phyloP scores from a whole-genome alignment of 208 protist genomes.

The Crithidia fasciculata region DNA sequence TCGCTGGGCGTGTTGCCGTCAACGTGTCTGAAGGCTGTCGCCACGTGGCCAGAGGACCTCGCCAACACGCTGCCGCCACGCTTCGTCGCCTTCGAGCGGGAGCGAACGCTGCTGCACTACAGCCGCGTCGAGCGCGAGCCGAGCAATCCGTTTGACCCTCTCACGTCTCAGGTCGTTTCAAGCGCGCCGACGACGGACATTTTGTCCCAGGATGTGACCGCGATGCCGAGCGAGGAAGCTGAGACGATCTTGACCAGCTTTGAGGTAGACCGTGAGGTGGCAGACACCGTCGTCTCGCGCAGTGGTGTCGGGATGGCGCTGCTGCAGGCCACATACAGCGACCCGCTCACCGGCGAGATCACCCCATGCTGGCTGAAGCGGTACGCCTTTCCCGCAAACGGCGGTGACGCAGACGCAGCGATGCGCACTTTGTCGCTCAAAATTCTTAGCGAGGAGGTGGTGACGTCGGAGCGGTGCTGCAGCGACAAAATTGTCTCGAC shows the following conservation, averaged over 20 bases:
- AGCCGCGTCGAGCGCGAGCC: slow-evolving; percentile 55
- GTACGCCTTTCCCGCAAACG: slow-evolving; percentile 45
- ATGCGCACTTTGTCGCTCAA: slow-evolving; percentile 20
- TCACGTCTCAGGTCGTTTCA: slow-evolving; percentile 9
- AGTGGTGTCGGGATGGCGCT: slow-evolving; percentile 39
- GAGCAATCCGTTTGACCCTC: slow-evolving; percentile 55
- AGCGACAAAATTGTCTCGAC: slow-evolving; percentile 46
- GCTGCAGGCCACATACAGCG: slow-evolving; percentile 56
- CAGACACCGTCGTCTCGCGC: slow-evolving; percentile 21
- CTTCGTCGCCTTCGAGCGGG: slow-evolving; percentile 61
- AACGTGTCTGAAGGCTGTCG: slow-evolving; percentile 37
- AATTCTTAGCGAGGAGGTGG: slow-evolving; percentile 55
- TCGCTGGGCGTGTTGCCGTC: slow-evolving; percentile 53
- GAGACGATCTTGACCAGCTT: slow-evolving; percentile 34
- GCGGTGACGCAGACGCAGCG: neutral
- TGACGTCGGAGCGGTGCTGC: slow-evolving; percentile 39
- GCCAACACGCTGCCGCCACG: slow-evolving; percentile 19
- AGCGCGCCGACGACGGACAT: slow-evolving; percentile 12
- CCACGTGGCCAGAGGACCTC: slow-evolving; percentile 6
- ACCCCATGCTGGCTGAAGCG: slow-evolving; percentile 73
- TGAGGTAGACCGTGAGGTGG: slow-evolving; percentile 23
- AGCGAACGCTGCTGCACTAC: slow-evolving; percentile 71
- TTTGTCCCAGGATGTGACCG: slow-evolving; percentile 4
- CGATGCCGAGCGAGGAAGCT: neutral
- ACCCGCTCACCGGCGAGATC: slow-evolving; percentile 57